Conservation (phyloP, 352 stramenopile species). For the Phytophthora syringae region DNA sequence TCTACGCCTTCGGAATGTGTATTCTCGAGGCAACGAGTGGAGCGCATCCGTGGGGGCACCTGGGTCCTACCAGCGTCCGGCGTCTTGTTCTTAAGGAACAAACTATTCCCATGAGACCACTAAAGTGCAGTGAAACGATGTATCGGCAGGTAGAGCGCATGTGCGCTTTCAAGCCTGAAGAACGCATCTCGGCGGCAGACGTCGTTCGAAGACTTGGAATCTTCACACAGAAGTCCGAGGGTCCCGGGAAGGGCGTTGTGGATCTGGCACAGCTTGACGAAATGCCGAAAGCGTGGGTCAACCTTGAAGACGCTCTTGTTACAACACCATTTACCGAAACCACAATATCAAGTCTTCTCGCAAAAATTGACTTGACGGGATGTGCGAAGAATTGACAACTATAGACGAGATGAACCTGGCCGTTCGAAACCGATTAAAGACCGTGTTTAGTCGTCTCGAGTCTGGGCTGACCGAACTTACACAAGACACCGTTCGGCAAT, state of each 20-base stretch:
- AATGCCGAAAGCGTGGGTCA: background rate
- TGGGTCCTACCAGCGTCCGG: background rate
- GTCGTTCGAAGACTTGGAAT: background rate
- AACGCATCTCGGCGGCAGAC: background rate
- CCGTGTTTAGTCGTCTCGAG: background rate
- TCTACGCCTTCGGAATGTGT: constrained; percentile 6
- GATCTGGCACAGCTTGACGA: background rate
- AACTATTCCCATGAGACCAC: background rate
- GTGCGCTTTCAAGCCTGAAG: background rate
- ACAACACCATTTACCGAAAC: background rate
- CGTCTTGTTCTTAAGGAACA: background rate
- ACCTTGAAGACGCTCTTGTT: background rate
- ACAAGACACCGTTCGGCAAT: background rate
- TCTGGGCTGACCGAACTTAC: background rate
- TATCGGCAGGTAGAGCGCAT: background rate
- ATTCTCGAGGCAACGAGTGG: constrained; percentile 6
- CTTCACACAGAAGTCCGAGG: background rate
- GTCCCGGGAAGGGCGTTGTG: background rate
- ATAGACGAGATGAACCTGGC: background rate
- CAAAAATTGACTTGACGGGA: background rate
- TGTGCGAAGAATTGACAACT: background rate
- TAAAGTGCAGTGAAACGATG: background rate
- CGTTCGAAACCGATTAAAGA: background rate
- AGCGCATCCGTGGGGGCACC: background rate
- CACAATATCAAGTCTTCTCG: background rate